These are phyloP conservation scores for Pterulicium gracile DNA, from an alignment of 1,284 basidiomycete genomes.

Conservation along the genomic window DNA sequence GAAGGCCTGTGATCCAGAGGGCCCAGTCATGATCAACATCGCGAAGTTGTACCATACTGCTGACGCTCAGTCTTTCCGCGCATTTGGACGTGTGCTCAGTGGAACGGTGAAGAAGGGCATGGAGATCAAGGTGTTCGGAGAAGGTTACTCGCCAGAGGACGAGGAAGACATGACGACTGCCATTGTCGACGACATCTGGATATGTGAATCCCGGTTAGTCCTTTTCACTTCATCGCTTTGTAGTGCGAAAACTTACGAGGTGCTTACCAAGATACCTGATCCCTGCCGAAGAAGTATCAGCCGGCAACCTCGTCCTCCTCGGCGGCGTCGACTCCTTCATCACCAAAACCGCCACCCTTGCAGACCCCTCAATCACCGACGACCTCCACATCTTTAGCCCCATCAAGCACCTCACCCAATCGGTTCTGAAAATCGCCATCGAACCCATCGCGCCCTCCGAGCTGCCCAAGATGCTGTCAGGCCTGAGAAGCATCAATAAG, in stretches of 20 bases:
- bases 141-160: conserved; percentile 94
- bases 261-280: conserved; percentile 69
- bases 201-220: conserved; percentile 76
- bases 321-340: conserved; percentile 93
- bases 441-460: conserved; percentile 97
- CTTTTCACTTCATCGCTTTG: conserved; percentile 1
- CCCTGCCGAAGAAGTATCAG: conserved; percentile 78
- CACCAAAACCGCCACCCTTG: conserved; percentile 89
- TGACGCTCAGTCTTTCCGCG: conserved; percentile 92
- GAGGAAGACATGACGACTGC: conserved; percentile 95
- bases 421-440: conserved; percentile 97
- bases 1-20: conserved; percentile 75
- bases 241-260: conserved; percentile 4
- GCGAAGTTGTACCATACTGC: conserved; percentile 93
- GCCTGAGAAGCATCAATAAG: conserved; percentile 94
- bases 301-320: conserved; percentile 89
- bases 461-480: conserved; percentile 96
- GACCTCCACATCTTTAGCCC: conserved; percentile 93
- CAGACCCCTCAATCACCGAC: conserved; percentile 61
- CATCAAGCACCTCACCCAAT: conserved; percentile 92
- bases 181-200: conserved; percentile 82
- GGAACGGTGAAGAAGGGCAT: conserved; percentile 81
- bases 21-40: conserved; percentile 87
- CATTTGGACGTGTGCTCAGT: conserved; percentile 90
- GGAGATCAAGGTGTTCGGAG: conserved; percentile 92